Evolutionary conservation across 306 rosid species (phyloP), one percentile per base, ranked within the genome.

Genomic region (Trifolium subterraneum): DNA sequence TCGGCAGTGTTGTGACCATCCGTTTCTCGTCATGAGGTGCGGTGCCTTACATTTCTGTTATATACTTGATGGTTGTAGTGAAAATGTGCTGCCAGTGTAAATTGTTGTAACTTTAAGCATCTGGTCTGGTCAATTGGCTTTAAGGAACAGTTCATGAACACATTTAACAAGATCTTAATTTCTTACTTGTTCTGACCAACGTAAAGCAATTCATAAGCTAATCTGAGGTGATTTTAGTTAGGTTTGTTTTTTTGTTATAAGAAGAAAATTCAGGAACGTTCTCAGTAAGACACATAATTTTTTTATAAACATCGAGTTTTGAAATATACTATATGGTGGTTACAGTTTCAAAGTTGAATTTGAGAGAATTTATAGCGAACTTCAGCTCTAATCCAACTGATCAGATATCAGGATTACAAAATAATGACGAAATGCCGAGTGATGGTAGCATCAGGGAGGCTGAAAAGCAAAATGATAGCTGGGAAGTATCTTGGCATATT

Each of bases 11-110:
- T 93, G 98, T 59, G 97, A 93, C 81, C 97, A 93, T 79, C 98
- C 98, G 27, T 93, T 91, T 89, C 97, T 93, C 73, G 98, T 93
- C 74, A 91, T 91, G 98, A 93, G 98, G 98, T 93, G 82, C 18
- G 60, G 22, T 48, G 61, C 27, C 54, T 70, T 55, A 31, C 56
- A 52, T 68, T 71, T 18, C 33, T 69, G 62, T 59, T 51, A 16
- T 56, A 29, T 48, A 31, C 64, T 27, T 77, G 72, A 60, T 22
- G 36, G 48, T 64, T 33, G 45, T 61, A 25, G 61, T 4, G 31
- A 66, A 48, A 29, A 70, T 77, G 45, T 64, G 41, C 73, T 33
- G 68, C 62, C 58, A 18, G 36, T 39, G 48, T 31, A 58, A 63
- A 16, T 64, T 64, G 59, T 27, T 60, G 54, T 36, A 20, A 74